Evolutionary conservation across 2,329 filamentous ascomycete species (phyloP).

Genomic region (Hypoxylon sp.): DNA sequence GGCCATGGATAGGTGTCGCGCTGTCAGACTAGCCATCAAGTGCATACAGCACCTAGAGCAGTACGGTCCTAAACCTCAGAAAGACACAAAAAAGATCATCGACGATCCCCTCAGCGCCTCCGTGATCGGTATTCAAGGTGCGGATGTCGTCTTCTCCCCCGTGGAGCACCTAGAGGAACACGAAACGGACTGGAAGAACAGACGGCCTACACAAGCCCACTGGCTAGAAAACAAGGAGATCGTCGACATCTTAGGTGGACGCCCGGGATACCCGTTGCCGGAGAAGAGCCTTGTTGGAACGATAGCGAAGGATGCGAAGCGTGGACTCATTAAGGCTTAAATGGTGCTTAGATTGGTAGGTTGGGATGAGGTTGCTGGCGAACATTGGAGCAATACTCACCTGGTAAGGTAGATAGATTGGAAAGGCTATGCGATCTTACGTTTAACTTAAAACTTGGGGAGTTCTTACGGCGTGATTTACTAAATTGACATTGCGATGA

Average conservation of each 20-base stretch:
- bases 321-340: slow-evolving; percentile 52
- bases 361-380: slow-evolving; percentile 2
- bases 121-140: slow-evolving; percentile 93
- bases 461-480: too few species aligned
- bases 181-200: slow-evolving; percentile 92
- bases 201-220: slow-evolving; percentile 83
- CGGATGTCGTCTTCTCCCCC: slow-evolving; percentile 84
- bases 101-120: slow-evolving; percentile 76
- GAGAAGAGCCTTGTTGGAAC: slow-evolving; percentile 60
- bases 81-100: slow-evolving; percentile 68
- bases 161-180: slow-evolving; percentile 83
- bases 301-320: slow-evolving; percentile 68
- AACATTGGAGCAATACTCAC: slow-evolving; percentile 22
- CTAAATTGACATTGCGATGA: too few species aligned
- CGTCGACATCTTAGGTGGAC: slow-evolving; percentile 84
- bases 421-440: slow-evolving; percentile 23
- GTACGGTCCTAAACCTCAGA: slow-evolving; percentile 71
- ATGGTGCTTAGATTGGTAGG: neutral
- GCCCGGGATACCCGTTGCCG: slow-evolving; percentile 63
- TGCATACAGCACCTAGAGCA: slow-evolving; percentile 90
- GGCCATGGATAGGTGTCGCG: slow-evolving; percentile 94
- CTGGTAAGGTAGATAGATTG: slow-evolving; percentile 29
- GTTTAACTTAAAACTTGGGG: too few species aligned
- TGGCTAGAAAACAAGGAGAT: slow-evolving; percentile 84
- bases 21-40: slow-evolving; percentile 90